phyloP scores from a whole-genome alignment of 495 filamentous ascomycete species.

The Aspergillus wentii region DNA sequence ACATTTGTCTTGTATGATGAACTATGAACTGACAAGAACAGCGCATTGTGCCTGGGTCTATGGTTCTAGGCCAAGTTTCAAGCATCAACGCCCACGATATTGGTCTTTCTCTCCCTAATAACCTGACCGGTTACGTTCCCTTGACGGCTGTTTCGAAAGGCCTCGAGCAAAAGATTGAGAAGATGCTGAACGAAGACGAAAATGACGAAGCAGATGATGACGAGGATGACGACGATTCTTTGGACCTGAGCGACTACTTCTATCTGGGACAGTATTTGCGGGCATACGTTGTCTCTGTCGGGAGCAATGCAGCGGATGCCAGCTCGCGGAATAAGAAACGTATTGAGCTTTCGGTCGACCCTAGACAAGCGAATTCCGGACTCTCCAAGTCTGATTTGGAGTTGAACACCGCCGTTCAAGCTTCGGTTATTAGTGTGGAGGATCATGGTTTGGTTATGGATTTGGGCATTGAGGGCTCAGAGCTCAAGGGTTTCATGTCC shows the following conservation, averaged over 20 bases:
- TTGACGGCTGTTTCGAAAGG: constrained; percentile 83
- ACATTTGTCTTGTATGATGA: not conserved
- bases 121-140: constrained; percentile 82
- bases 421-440: constrained; percentile 82
- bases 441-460: constrained; percentile 96
- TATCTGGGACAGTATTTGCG: constrained; percentile 84
- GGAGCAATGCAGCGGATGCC: constrained; percentile 47
- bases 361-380: constrained; percentile 67
- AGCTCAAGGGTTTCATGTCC: constrained; percentile 80
- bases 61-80: constrained; percentile 81
- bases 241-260: constrained; percentile 71
- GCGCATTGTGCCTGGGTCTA: constrained; percentile 75
- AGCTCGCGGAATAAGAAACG: constrained; percentile 64
- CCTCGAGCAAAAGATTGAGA: constrained; percentile 63
- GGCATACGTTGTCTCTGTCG: constrained; percentile 73
- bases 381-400: constrained; percentile 66
- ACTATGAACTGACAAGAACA: constrained; percentile 40
- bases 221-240: constrained; percentile 50
- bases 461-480: constrained; percentile 63
- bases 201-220: constrained; percentile 48
- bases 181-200: constrained; percentile 53
- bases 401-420: constrained; percentile 71
- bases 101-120: constrained; percentile 81
- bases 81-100: constrained; percentile 77
- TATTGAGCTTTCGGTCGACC: constrained; percentile 80